Percentiles rank a stretch among this genome's conserved stretches.
These are phyloP conservation scores for Saccharum spontaneum DNA, from an alignment of 176 grass and related monocot genomes.

Conservation along the genomic window DNA sequence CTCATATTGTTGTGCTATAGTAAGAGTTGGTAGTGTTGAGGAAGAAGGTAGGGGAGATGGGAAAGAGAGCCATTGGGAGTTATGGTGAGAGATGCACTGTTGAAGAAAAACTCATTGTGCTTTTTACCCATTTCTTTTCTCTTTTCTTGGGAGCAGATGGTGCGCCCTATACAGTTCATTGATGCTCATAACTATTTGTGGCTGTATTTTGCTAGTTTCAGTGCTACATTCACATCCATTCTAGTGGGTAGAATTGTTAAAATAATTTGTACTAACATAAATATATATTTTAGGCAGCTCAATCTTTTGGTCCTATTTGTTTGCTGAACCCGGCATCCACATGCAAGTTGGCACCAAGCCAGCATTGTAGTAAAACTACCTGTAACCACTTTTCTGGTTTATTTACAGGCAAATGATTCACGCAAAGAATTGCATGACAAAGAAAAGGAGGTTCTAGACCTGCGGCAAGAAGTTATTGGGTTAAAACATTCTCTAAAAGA, in stretches of 20 bases:
- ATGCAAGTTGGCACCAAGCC: not conserved
- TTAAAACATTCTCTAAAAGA: slow-evolving; percentile 88
- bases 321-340: not conserved
- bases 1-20: not conserved
- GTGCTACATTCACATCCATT: not conserved
- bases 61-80: not conserved
- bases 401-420: slow-evolving; percentile 91
- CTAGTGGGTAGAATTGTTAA: not conserved
- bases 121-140: not conserved
- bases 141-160: not conserved
- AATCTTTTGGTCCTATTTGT: not conserved
- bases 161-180: not conserved
- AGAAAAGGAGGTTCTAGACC: slow-evolving; percentile 85
- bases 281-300: not conserved
- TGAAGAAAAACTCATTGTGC: not conserved
- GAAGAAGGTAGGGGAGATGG: not conserved
- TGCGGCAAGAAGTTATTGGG: slow-evolving; percentile 70
- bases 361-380: not conserved
- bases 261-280: not conserved
- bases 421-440: slow-evolving; percentile 91
- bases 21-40: not conserved
- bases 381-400: slow-evolving; percentile 36
- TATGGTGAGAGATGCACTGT: not conserved
- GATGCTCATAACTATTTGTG: not conserved
- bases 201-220: not conserved